Percentiles rank a stretch among this genome's conserved stretches.
These are phyloP conservation scores for Tylopilus sp. DNA, from an alignment of 768 basidiomycete genomes.

Conservation along the genomic window DNA sequence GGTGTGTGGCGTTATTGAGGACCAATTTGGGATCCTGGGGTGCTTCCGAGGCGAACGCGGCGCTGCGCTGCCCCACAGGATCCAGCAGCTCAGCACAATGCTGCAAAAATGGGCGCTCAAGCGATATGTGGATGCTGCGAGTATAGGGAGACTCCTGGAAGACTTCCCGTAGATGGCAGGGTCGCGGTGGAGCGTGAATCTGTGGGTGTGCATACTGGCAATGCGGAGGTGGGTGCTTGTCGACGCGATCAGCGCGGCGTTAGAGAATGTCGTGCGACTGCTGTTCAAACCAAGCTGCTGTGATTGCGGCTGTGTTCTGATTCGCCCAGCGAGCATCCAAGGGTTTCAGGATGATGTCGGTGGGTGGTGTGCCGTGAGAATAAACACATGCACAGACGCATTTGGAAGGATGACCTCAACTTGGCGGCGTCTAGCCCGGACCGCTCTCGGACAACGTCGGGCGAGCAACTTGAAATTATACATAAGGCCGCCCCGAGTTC, in stretches of 20 bases:
- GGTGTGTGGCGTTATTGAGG: slow-evolving; percentile 13
- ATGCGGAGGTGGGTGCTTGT: not conserved
- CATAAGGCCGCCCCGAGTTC: not conserved
- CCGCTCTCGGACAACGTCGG: not conserved
- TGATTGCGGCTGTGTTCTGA: slow-evolving; percentile 10
- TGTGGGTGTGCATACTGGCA: not conserved
- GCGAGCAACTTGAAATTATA: not conserved
- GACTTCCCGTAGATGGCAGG: not conserved
- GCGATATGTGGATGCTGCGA: not conserved
- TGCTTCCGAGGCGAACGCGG: slow-evolving; percentile 21
- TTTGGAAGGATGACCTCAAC: not conserved
- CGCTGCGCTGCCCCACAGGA: slow-evolving; percentile 1
- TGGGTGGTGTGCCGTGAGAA: slow-evolving; percentile 5
- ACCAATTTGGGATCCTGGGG: not conserved
- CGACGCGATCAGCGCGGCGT: not conserved
- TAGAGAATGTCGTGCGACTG: slow-evolving; percentile 2
- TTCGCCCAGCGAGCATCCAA: not conserved
- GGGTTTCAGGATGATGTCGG: not conserved
- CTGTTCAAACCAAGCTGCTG: not conserved
- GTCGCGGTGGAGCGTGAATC: slow-evolving; percentile 7
- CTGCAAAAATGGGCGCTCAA: not conserved
- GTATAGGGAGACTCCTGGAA: not conserved
- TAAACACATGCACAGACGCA: not conserved
- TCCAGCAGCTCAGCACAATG: not conserved
- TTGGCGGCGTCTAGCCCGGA: not conserved